phyloP scores from a whole-genome alignment of 2,329 filamentous ascomycete genomes.

The Magnaporthiopsis incrustans region DNA sequence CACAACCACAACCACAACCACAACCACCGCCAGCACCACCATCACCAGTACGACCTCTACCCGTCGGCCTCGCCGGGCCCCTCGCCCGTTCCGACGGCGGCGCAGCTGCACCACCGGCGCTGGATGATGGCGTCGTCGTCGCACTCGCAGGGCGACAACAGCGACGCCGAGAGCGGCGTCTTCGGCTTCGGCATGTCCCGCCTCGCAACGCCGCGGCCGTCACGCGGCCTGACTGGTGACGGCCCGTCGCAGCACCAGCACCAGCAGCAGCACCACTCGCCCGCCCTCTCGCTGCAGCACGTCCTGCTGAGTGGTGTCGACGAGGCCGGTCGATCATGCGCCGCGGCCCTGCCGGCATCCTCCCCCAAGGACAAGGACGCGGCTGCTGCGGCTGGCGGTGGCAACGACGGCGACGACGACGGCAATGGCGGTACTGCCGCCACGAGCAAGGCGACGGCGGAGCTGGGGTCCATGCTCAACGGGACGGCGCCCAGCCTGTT shows the following conservation, averaged over 20 bases:
- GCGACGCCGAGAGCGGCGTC: slow-evolving; percentile 7
- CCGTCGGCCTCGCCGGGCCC: no score
- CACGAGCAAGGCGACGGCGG: background rate
- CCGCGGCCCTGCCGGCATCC: background rate
- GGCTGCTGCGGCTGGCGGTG: no score
- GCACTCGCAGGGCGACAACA: background rate
- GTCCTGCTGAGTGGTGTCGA: background rate
- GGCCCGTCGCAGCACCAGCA: background rate
- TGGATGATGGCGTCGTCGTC: background rate
- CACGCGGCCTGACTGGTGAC: background rate
- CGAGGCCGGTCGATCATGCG: background rate
- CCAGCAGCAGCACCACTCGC: background rate
- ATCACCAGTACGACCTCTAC: background rate
- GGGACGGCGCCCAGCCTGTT: background rate
- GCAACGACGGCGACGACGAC: no score
- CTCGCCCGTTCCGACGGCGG: background rate
- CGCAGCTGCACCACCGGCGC: slow-evolving; percentile 6
- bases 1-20: background rate
- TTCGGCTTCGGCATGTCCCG: slow-evolving; percentile 5
- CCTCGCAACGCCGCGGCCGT: background rate
- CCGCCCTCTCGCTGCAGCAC: background rate
- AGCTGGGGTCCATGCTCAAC: background rate
- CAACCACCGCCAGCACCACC: background rate
- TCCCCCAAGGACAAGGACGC: no score
- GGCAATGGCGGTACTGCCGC: background rate